These are phyloP conservation scores for Dactylella cylindrospora DNA, from an alignment of 2,329 filamentous ascomycete species.

Conservation along the genomic window DNA sequence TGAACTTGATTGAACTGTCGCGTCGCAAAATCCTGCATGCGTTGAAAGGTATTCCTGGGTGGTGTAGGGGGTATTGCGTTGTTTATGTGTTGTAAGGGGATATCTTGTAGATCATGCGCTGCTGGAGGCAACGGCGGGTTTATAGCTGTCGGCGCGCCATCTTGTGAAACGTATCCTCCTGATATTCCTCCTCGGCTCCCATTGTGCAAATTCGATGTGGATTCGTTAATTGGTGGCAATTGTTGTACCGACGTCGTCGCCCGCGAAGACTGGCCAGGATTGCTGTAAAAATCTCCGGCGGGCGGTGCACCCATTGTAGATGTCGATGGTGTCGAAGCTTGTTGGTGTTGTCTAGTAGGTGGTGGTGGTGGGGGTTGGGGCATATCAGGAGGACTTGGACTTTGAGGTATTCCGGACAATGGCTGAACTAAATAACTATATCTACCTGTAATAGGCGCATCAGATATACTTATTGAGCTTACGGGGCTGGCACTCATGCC, in stretches of 20 bases:
- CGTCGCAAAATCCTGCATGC: constrained; percentile 12
- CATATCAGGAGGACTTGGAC: constrained; percentile 24
- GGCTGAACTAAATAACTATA: constrained; percentile 41
- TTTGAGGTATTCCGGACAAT: constrained; percentile 15
- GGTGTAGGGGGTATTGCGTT: constrained; percentile 15
- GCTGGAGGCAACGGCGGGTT: constrained; percentile 10
- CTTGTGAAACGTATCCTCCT: background rate
- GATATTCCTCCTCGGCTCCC: constrained; percentile 4
- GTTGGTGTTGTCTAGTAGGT: constrained; percentile 11
- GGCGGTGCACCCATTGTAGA: constrained; percentile 23
- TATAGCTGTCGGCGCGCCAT: background rate
- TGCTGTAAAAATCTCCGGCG: constrained; percentile 2
- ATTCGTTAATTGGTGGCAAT: constrained; percentile 29
- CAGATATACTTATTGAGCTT: constrained; percentile 32
- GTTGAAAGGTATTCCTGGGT: constrained; percentile 26
- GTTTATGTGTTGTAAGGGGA: background rate
- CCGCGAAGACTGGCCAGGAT: constrained; percentile 17
- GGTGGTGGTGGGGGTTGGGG: constrained; percentile 15
- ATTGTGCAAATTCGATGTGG: constrained; percentile 10
- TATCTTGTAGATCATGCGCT: constrained; percentile 18
- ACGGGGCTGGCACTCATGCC: constrained; percentile 42
- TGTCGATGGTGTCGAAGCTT: constrained; percentile 1
- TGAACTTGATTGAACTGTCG: constrained; percentile 14
- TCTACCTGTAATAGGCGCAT: constrained; percentile 33
- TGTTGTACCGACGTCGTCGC: constrained; percentile 12